Base-by-base conservation (phyloP, 2,329 filamentous ascomycete genomes). In the Paecilomyces sp. region DNA sequence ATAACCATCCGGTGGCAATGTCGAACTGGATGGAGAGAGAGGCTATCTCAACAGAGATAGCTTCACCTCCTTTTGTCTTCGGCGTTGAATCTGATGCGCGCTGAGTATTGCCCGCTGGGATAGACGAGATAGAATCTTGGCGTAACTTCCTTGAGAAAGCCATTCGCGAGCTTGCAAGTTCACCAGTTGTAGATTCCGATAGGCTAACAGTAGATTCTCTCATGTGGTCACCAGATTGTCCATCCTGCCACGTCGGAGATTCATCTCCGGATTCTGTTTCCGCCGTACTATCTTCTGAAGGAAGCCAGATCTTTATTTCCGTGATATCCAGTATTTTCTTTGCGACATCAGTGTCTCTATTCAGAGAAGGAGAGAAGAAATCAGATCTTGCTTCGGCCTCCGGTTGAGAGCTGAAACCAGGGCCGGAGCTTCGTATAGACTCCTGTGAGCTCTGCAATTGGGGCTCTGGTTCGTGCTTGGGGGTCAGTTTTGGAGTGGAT, bases 1-100 rank as follows among this genome's bases (percentile, higher is more conserved):
- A 60, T 57, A 78, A 68, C 75, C 75, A 78, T 4, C 75, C 76
- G 55, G 67, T 73, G 25, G 76, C 68, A 59, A 76, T 76, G 61
- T 78, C 76, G 56, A 77, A 71, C 47, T 72, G 71, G 9, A 75
- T 54, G 1, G 66, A 63, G 15, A 67, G 56, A 6, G 69, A 70
- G 11, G 64, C 66, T 4, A 77, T 62, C 54, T 76, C 74, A 53
- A 75, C 60, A 12, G 65, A 66, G 24, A 76, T 60, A 4, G 66
- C 62, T 24, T 66, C 57, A 3, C 57, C 9, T 13, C 60, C 54
- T 9, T 51, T 56, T 7, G 28, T 57, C 12, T 55, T 18, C 9
- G n/a, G 15, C 4, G n/a, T 6, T 47, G n/a, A 18, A 28, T n/a
- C 41, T 47, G 41, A 47, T 18, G 41, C 18, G n/a, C 9, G 41